A percentile compares a stretch with the other conserved stretches of the same genome.
phyloP scores from a whole-genome alignment of 179 eudicot genomes.

The Amaranthus tricolor region DNA sequence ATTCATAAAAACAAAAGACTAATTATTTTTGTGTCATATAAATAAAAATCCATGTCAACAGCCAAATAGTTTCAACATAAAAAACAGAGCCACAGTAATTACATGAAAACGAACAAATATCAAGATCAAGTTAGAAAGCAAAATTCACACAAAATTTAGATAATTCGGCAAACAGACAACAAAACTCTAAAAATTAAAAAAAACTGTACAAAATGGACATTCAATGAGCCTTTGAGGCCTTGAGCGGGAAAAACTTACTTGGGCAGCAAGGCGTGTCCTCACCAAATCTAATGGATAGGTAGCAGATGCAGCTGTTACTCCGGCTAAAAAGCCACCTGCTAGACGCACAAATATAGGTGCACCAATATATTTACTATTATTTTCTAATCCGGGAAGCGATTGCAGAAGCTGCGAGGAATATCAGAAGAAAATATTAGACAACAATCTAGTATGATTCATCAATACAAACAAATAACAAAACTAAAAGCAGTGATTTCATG shows the following conservation, averaged over 20 bases:
- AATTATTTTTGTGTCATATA: neutral
- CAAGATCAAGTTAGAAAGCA: neutral
- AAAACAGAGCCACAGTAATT: neutral
- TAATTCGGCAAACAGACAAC: neutral
- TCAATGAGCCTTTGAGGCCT: too few relatives aligned
- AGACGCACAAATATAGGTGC: constrained; percentile 72
- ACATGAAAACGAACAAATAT: neutral
- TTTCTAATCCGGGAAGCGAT: constrained; percentile 53
- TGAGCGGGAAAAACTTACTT: constrained; percentile 39
- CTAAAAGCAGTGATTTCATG: constrained; percentile 20
- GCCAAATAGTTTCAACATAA: neutral
- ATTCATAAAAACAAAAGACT: neutral
- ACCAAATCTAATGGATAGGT: constrained; percentile 95
- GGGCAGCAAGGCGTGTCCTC: constrained; percentile 96
- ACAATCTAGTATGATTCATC: neutral
- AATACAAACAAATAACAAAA: neutral
- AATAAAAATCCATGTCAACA: neutral
- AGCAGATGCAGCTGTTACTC: constrained; percentile 81
- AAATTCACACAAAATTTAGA: neutral
- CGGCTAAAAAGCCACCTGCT: constrained; percentile 88
- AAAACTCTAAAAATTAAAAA: neutral
- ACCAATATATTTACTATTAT: constrained; percentile 46
- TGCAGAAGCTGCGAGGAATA: constrained; percentile 58
- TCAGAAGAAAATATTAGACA: neutral
- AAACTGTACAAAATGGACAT: neutral